These are phyloP conservation scores for Trichoderma sp. DNA, from an alignment of 2,329 filamentous ascomycete species.

Conservation along the genomic window DNA sequence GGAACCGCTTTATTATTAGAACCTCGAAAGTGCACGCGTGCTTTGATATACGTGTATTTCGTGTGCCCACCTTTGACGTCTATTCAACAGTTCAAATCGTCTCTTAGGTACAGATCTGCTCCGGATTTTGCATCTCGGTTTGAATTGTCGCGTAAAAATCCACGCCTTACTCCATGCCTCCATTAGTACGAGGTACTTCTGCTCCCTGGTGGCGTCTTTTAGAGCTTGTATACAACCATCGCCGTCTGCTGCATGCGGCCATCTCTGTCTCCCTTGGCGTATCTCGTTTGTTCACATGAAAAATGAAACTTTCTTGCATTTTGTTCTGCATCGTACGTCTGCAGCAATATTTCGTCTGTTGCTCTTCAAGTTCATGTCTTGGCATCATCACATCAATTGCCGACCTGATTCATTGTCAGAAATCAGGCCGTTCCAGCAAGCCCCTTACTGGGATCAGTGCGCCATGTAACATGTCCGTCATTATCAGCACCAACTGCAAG, in stretches of 20 bases:
- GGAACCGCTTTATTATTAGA: not conserved
- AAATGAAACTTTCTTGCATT: not conserved
- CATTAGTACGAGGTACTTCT: not conserved
- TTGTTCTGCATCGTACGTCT: not conserved
- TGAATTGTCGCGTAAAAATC: not conserved
- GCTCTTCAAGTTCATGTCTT: not conserved
- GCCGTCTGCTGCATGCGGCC: not conserved
- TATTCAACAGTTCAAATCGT: not conserved
- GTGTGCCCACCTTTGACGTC: not conserved
- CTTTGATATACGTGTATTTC: conserved; percentile 2
- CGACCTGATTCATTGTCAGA: not conserved
- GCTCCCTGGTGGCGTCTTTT: not conserved
- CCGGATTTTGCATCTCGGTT: not conserved
- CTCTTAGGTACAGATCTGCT: not conserved
- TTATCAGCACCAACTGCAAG: not conserved
- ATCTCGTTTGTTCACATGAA: not conserved
- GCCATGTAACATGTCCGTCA: conserved; percentile 7
- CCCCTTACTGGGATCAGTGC: conserved; percentile 9
- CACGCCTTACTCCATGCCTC: too few relatives aligned
- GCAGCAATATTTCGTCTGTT: not conserved
- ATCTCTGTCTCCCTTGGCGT: not conserved
- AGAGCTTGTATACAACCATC: not conserved
- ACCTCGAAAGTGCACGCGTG: not conserved
- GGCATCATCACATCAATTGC: not conserved
- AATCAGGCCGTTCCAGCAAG: not conserved